Percentiles rank a stretch among this genome's conserved stretches.
phyloP scores from a whole-genome alignment of 2,329 filamentous ascomycete species.

The Fusarium gaditjirri region DNA sequence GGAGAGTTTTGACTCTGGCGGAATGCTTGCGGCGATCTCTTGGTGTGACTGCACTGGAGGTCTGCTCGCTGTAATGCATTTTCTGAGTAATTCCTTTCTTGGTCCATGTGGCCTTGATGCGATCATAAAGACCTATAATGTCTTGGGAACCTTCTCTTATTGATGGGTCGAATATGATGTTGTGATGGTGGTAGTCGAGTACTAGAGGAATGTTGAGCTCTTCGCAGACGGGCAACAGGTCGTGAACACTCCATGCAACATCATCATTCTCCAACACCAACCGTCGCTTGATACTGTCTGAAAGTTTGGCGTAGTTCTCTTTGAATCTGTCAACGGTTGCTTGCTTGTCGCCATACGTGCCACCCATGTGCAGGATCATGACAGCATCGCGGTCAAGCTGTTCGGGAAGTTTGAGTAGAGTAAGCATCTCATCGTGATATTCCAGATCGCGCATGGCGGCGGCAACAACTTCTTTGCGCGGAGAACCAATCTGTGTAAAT shows the following conservation, averaged over 20 bases:
- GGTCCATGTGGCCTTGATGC: slow-evolving; percentile 86
- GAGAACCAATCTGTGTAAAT: slow-evolving; percentile 92
- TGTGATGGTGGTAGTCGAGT: slow-evolving; percentile 94
- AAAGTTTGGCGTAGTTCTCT: slow-evolving; percentile 74
- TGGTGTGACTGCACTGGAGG: slow-evolving; percentile 72
- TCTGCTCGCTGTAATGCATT: slow-evolving; percentile 94
- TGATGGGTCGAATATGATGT: slow-evolving; percentile 83
- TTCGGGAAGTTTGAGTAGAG: slow-evolving; percentile 77
- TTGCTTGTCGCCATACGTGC: slow-evolving; percentile 85
- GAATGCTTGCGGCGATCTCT: slow-evolving; percentile 87
- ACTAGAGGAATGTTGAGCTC: slow-evolving; percentile 94
- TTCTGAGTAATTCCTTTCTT: slow-evolving; percentile 89
- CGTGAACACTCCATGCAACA: slow-evolving; percentile 91
- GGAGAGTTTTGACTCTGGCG: slow-evolving; percentile 79
- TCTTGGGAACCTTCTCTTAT: slow-evolving; percentile 87
- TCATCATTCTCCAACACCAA: slow-evolving; percentile 96
- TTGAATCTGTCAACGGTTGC: slow-evolving; percentile 83
- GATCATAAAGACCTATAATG: slow-evolving; percentile 77
- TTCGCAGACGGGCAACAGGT: slow-evolving; percentile 88
- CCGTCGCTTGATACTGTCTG: slow-evolving; percentile 78
- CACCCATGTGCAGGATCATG: slow-evolving; percentile 95
- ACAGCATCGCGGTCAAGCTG: slow-evolving; percentile 87
- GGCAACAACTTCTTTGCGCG: slow-evolving; percentile 78
- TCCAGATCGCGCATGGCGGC: slow-evolving; percentile 83
- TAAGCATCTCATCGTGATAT: slow-evolving; percentile 88